Evolutionary conservation across 495 filamentous ascomycete species (phyloP).

Genomic region (Penicillium turbatum): DNA sequence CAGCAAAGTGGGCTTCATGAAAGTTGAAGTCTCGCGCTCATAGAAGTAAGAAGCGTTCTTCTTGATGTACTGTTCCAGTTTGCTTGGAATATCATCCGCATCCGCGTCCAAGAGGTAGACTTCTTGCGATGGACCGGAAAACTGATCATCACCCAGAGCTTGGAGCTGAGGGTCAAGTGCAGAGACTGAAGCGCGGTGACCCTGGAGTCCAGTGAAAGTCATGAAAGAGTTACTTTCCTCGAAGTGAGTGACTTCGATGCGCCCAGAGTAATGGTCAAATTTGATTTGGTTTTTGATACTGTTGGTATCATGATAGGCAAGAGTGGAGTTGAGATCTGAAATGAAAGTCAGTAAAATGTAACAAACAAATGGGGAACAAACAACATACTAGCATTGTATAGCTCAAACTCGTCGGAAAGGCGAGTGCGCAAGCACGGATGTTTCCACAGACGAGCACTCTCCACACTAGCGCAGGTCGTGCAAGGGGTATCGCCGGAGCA

Average conservation of each 20-base stretch:
- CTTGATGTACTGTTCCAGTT: constrained; percentile 69
- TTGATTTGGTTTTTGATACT: constrained; percentile 52
- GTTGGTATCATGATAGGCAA: constrained; percentile 62
- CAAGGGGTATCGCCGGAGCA: constrained; percentile 81
- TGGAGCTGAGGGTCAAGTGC: constrained; percentile 53
- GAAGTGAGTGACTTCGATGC: constrained; percentile 68
- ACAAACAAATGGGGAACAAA: neutral
- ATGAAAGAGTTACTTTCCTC: constrained; percentile 52
- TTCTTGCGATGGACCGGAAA: constrained; percentile 39
- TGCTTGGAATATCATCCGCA: constrained; percentile 60
- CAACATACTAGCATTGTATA: constrained; percentile 59
- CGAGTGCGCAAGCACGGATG: constrained; percentile 72
- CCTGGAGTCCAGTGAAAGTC: constrained; percentile 49
- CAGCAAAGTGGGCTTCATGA: constrained; percentile 63
- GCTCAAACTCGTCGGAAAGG: constrained; percentile 66
- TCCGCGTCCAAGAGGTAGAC: constrained; percentile 62
- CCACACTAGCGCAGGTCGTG: constrained; percentile 70
- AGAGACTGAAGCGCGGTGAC: constrained; percentile 40
- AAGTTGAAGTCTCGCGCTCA: constrained; percentile 59
- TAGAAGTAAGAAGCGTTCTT: constrained; percentile 57
- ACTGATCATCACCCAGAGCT: constrained; percentile 43
- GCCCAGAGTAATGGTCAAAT: constrained; percentile 53
- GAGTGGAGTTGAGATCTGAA: constrained; percentile 58
- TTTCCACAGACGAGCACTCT: constrained; percentile 76
- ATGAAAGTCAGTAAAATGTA: constrained; percentile 12